Base-by-base conservation (phyloP, 2,329 filamentous ascomycete species). In the Aplosporella prunicola region DNA sequence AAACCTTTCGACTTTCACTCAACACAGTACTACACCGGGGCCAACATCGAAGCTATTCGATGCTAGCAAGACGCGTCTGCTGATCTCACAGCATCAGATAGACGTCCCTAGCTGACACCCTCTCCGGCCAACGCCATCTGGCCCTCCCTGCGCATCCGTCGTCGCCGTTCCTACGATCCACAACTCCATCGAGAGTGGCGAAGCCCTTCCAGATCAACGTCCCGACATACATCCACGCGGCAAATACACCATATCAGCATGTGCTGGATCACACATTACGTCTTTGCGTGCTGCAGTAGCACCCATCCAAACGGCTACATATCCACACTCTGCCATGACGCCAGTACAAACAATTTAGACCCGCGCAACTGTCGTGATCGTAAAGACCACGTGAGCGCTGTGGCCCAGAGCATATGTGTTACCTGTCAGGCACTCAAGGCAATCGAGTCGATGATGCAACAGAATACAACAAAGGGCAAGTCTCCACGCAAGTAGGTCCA, bases 231-330 rank as follows among this genome's bases (percentile, higher is more conserved):
- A 24, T 24, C 22, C n/a, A n/a, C n/a, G n/a, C n/a, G n/a, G n/a
- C 15, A 4, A 35, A 35, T 13, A n/a, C 14, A 14, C 11, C 4
- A 7, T n/a, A n/a, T 14, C 24, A 20, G n/a, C 16, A 38, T 38
- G 35, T 38, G 35, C 20, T 38, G 35, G 35, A 14, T 38, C 22
- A 38, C 35, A 9, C 35, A 38, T 20, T 38, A 38, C 22, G 20
- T 32, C 9, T 32, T 31, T 22, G 35, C 14, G 6, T 38, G 35
- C 14, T 38, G 35, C n/a, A 22, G 28, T 9, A 38, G 26, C 8
- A 22, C 35, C 2, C 35, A 38, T 20, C 20, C 35, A 7, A 14
- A 38, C 20, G 35, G 35, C 15, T 38, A 25, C n/a, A 10, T 20
- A 13, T 8, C 17, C 5, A 38, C 35, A 6, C 28, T 22, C 11